Evolutionary conservation across 2,329 filamentous ascomycete genomes (phyloP).

Genomic region (Penicillium sp.): DNA sequence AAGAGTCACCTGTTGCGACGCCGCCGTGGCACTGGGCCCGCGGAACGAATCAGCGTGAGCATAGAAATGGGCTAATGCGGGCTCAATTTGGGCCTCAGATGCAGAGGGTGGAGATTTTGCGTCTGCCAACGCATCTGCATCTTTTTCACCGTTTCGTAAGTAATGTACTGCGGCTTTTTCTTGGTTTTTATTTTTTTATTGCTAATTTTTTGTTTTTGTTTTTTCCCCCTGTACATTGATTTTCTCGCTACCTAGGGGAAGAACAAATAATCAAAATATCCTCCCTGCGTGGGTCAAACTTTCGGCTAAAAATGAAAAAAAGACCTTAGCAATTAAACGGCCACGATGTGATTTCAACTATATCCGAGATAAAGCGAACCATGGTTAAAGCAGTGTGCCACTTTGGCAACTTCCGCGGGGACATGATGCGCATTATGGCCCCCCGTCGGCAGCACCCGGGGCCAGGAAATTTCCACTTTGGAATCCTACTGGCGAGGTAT

Average conservation of each 20-base stretch:
- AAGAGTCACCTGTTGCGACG: constrained; percentile 24
- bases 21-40: constrained; percentile 20
- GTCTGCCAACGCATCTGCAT: constrained; percentile 24
- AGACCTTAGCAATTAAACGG: too few relatives aligned
- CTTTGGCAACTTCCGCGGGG: background rate
- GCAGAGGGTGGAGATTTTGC: constrained; percentile 8
- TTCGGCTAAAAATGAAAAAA: too few relatives aligned
- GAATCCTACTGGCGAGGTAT: background rate
- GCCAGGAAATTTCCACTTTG: background rate
- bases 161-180: constrained; percentile 5
- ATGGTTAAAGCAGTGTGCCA: constrained; percentile 7
- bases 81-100: constrained; percentile 22
- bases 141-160: constrained; percentile 3
- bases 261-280: background rate
- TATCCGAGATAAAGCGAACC: constrained; percentile 13
- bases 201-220: background rate
- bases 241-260: background rate
- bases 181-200: background rate
- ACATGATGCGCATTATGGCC: constrained; percentile 3
- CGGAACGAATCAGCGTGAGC: constrained; percentile 15
- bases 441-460: constrained; percentile 9
- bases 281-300: too few relatives aligned
- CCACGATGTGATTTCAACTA: background rate
- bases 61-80: constrained; percentile 18
- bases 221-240: background rate